A percentile compares a stretch with the other conserved stretches of the same genome.
phyloP scores from a whole-genome alignment of 371 early-diverging fungal species.

The Actinomortierella ambigua region DNA sequence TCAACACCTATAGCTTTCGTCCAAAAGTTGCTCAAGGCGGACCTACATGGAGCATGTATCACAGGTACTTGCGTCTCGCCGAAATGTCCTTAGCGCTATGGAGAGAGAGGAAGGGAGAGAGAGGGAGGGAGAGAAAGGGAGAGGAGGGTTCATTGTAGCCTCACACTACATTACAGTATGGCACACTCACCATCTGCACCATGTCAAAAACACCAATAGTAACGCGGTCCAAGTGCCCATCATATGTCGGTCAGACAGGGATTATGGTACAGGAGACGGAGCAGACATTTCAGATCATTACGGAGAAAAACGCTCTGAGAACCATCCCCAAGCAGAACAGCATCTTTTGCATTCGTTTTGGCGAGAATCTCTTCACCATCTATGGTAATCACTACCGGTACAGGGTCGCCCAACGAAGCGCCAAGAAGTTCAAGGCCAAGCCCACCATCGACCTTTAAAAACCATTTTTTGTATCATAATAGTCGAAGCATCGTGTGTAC shows the following conservation, averaged over 20 bases:
- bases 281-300: constrained; percentile 83
- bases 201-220: constrained; percentile 50
- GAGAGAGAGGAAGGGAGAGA: background rate
- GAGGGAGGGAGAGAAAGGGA: background rate
- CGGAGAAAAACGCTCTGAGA: constrained; percentile 66
- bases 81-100: too few relatives aligned
- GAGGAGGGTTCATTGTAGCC: background rate
- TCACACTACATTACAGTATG: background rate
- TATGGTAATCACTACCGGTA: constrained; percentile 84
- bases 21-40: constrained; percentile 80
- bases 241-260: constrained; percentile 77
- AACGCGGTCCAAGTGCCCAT: constrained; percentile 78
- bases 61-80: constrained; percentile 57
- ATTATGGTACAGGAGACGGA: constrained; percentile 91
- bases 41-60: constrained; percentile 83
- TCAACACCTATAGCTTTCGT: constrained; percentile 48
- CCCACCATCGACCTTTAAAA: constrained; percentile 76
- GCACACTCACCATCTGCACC: background rate
- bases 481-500: too few relatives aligned
- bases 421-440: constrained; percentile 88
- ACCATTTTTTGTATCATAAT: background rate
- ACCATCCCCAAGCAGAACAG: constrained; percentile 80
- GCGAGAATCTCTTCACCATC: constrained; percentile 58
- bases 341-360: constrained; percentile 69
- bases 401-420: constrained; percentile 78